Base-by-base conservation (phyloP, 352 stramenopile genomes). In the Blastocystis sp. region DNA sequence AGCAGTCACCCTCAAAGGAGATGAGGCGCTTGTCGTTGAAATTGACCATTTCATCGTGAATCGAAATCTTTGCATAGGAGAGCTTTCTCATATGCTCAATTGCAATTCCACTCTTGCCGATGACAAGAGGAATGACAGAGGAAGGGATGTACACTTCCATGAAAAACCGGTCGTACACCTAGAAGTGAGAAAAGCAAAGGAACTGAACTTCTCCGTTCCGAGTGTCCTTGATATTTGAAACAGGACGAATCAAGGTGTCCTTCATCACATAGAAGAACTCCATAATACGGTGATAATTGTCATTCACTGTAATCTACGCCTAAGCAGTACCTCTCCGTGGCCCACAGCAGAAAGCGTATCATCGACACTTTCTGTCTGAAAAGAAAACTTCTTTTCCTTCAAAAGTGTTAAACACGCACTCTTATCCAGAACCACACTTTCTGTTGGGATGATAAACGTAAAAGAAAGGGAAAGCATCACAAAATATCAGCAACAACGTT, bases 201-300 rank as follows among this genome's bases (percentile, higher is more conserved):
- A 53, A 6, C 18, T 3, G 27, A 40, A 32, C 36, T 40, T 56
- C 67, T 38, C 27, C 46, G 14, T 32, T n/a, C 16, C 21, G 24
- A 34, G 42, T 34, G 38, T 57, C 48, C n/a, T 11, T 27, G 32
- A 21, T 40, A 32, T 57, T 46, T 44, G 63, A 16, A 34, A 56
- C 42, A 38, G 27, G 6, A 57, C 27, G 44, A 38, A 78, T 78
- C 16, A 78, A 34, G n/a, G 38, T 21, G 36, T 78, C 67, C n/a
- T 78, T 78, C 67, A 78, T 78, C 38, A 78, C 67, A 42, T 61
- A 78, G 44, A 78, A 78, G 46, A 78, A 57, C 34, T 78, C 67
- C 42, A 78, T 27, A 29, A 78, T 59, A 18, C 32, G 67, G 24
- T 61, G 21, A 59, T 63, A 63, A 14, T 24, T 63, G n/a, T 40